Conservation (phyloP, 164 flowering plant species). For the Stephania yunnanensis region DNA sequence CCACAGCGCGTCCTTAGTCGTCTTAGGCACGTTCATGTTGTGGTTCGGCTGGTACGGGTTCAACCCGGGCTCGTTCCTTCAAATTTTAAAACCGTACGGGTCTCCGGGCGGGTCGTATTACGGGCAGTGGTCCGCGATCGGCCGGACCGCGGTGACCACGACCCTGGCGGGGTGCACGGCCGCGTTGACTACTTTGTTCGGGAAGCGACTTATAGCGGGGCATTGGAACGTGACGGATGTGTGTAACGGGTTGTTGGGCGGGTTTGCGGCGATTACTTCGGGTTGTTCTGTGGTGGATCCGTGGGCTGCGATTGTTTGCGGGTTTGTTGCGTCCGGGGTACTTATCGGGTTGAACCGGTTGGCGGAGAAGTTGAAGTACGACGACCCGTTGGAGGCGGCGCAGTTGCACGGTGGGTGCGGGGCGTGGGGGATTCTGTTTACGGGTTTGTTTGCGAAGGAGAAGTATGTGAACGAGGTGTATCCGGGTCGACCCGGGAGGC, state of each 20-base stretch:
- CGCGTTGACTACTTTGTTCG: constrained; percentile 60
- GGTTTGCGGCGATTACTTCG: constrained; percentile 66
- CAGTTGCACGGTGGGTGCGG: constrained; percentile 88
- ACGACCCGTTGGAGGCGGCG: constrained; percentile 77
- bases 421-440: constrained; percentile 78
- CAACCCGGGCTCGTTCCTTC: constrained; percentile 69
- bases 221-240: constrained; percentile 77
- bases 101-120: constrained; percentile 22
- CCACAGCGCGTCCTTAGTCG: constrained; percentile 62
- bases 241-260: constrained; percentile 72
- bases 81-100: constrained; percentile 32
- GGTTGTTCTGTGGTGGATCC: constrained; percentile 88
- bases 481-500: constrained; percentile 29
- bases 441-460: constrained; percentile 55
- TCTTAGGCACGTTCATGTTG: constrained; percentile 61
- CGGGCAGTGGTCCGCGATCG: constrained; percentile 71
- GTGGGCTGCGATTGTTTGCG: constrained; percentile 78
- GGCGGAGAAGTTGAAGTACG: constrained; percentile 47
- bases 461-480: constrained; percentile 55
- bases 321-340: constrained; percentile 57
- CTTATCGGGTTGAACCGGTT: constrained; percentile 48
- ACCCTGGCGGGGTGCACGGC: constrained; percentile 71
- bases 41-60: constrained; percentile 93
- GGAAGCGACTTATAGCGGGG: constrained; percentile 48
- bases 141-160: constrained; percentile 71